Percentiles rank a stretch among this genome's conserved stretches.
phyloP scores from a whole-genome alignment of 176 grass and related monocot genomes.

The Cocos nucifera region DNA sequence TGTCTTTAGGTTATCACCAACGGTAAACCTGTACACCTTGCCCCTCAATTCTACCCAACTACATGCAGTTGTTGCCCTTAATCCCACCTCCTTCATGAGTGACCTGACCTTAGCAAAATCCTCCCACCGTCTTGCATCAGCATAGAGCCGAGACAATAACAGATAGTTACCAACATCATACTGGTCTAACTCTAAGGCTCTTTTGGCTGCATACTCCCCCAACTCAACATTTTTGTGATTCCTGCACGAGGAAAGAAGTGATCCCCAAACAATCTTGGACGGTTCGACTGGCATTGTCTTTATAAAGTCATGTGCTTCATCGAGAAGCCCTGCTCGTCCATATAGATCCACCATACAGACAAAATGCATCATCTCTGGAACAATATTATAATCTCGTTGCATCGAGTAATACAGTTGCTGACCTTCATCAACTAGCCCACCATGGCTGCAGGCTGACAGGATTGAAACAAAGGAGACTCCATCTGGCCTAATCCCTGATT shows the following conservation, averaged over 20 bases:
- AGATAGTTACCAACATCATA: slow-evolving; percentile 2
- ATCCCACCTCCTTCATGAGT: slow-evolving; percentile 7
- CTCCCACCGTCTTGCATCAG: slow-evolving; percentile 10
- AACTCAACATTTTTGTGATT: slow-evolving; percentile 9
- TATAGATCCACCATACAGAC: slow-evolving; percentile 19
- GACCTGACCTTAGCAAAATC: slow-evolving; percentile 7
- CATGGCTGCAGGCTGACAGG: slow-evolving; percentile 16
- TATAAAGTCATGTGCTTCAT: slow-evolving; percentile 10
- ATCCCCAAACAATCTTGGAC: slow-evolving; percentile 6
- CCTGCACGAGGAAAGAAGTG: slow-evolving; percentile 20
- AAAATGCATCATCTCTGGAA: slow-evolving; percentile 17
- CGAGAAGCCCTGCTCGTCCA: slow-evolving; percentile 5
- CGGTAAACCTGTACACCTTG: slow-evolving; percentile 12
- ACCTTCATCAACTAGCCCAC: slow-evolving; percentile 21
- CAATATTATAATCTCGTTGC: slow-evolving; percentile 4
- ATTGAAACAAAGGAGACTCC: slow-evolving; percentile 8
- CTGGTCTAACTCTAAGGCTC: slow-evolving; percentile 4
- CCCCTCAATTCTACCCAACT: slow-evolving; percentile 16
- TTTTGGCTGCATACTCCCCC: slow-evolving; percentile 14
- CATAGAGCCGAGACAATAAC: slow-evolving; percentile 12
- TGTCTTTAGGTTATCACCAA: slow-evolving; percentile 1
- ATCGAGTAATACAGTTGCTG: slow-evolving; percentile 9
- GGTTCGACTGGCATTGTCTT: slow-evolving; percentile 11
- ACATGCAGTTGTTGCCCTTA: slow-evolving; percentile 9
- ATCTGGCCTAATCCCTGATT: slow-evolving; percentile 14